Conservation (phyloP, 2,329 filamentous ascomycete genomes). For the Aspergillus sp. region DNA sequence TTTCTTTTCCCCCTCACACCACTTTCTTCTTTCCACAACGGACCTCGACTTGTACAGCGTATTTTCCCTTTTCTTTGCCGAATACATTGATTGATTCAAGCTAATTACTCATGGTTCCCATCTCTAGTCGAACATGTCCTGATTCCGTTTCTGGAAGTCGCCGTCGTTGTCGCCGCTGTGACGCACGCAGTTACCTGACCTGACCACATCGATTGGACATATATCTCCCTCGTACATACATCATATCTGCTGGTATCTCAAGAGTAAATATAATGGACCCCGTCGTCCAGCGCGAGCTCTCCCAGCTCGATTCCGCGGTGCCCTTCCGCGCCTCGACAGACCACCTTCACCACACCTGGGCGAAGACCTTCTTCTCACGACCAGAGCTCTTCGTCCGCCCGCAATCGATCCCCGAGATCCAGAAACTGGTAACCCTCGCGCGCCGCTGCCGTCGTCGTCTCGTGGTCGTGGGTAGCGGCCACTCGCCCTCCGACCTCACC, state of each 20-base stretch:
- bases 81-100: no score
- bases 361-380: slow-evolving; percentile 78
- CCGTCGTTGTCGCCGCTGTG: no score
- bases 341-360: slow-evolving; percentile 88
- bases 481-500: slow-evolving; percentile 87
- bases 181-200: no score
- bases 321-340: slow-evolving; percentile 68
- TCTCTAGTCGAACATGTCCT: no score
- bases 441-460: slow-evolving; percentile 73
- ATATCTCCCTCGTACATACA: neutral
- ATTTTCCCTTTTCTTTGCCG: no score
- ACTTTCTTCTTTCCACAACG: no score
- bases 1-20: no score
- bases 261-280: slow-evolving; percentile 31
- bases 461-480: slow-evolving; percentile 79
- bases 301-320: slow-evolving; percentile 53
- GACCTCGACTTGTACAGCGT: no score
- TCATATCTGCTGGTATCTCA: neutral
- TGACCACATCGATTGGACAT: neutral
- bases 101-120: no score
- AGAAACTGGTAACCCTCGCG: slow-evolving; percentile 74
- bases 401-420: slow-evolving; percentile 68
- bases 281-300: slow-evolving; percentile 48
- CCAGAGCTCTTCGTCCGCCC: slow-evolving; percentile 91
- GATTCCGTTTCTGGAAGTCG: no score